Evolutionary conservation across 2,329 filamentous ascomycete genomes (phyloP).

Genomic region (Domatiomyces catenatus): DNA sequence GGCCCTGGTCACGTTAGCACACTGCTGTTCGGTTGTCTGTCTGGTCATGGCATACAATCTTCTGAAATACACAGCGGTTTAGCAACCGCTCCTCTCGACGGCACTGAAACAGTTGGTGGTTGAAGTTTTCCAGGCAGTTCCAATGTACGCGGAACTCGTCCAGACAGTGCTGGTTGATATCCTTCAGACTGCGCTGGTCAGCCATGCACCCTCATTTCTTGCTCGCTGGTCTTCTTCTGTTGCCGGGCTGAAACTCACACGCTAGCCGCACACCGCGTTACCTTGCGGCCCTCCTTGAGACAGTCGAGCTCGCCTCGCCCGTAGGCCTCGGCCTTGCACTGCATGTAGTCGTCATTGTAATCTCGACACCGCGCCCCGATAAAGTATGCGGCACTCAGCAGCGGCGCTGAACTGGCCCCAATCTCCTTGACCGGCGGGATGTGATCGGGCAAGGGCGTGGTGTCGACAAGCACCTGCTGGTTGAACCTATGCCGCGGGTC

Average conservation of each 20-base stretch:
- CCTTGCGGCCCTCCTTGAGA: conserved; percentile 88
- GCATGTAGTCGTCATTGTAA: conserved; percentile 99
- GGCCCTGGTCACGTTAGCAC: conserved; percentile 39
- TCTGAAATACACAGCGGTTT: conserved; percentile 92
- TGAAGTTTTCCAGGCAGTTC: conserved; percentile 91
- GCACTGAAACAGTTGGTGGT: conserved; percentile 96
- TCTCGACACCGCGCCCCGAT: conserved; percentile 88
- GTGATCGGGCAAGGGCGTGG: conserved; percentile 78
- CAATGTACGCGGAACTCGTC: conserved; percentile 85
- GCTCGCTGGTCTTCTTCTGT: neutral
- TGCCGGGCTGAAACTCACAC: conserved; percentile 52
- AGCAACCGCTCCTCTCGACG: conserved; percentile 72
- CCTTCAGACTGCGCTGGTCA: conserved; percentile 52
- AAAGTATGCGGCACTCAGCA: conserved; percentile 86
- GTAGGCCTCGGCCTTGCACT: conserved; percentile 91
- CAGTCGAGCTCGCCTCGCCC: conserved; percentile 87
- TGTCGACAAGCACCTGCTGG: conserved; percentile 85
- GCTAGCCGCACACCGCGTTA: conserved; percentile 88
- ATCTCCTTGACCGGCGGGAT: conserved; percentile 91
- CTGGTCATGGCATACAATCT: conserved; percentile 51
- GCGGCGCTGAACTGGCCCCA: conserved; percentile 78
- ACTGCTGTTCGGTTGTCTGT: neutral
- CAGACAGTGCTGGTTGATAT: conserved; percentile 91
- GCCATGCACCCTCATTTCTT: neutral
- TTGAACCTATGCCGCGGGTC: conserved; percentile 54